Evolutionary conservation across 352 stramenopile genomes (phyloP).

Genomic region (Phytophthora brassicae): DNA sequence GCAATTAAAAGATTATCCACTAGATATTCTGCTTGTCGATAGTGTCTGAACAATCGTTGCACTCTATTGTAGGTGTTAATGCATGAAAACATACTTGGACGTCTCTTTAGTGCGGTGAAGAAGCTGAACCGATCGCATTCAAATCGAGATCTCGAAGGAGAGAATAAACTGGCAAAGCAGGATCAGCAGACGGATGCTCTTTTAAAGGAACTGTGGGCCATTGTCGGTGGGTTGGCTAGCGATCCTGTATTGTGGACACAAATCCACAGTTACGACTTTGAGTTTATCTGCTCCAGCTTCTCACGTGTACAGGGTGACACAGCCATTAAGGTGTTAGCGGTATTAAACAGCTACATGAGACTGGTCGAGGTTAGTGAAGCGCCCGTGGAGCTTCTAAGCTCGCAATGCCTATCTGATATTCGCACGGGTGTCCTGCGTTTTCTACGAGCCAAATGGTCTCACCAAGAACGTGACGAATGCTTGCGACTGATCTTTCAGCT

Average conservation of each 20-base stretch:
- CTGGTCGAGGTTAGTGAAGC: slow-evolving; percentile 47
- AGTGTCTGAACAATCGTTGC: slow-evolving; percentile 21
- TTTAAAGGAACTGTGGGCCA: slow-evolving; percentile 47
- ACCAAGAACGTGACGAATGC: slow-evolving; percentile 72
- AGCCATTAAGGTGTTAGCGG: slow-evolving; percentile 42
- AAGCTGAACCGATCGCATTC: slow-evolving; percentile 33
- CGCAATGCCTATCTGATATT: slow-evolving; percentile 58
- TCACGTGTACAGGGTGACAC: slow-evolving; percentile 34
- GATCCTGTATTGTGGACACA: slow-evolving; percentile 43
- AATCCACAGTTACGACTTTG: slow-evolving; percentile 58
- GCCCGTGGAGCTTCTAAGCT: slow-evolving; percentile 51
- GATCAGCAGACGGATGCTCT: slow-evolving; percentile 21
- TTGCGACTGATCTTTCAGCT: slow-evolving; percentile 60
- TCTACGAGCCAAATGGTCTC: slow-evolving; percentile 66
- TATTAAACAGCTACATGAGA: slow-evolving; percentile 63
- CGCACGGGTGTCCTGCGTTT: slow-evolving; percentile 62
- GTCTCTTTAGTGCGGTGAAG: slow-evolving; percentile 55
- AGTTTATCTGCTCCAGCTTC: slow-evolving; percentile 69
- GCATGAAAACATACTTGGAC: slow-evolving; percentile 42
- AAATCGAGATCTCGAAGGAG: slow-evolving; percentile 18
- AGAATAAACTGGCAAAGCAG: slow-evolving; percentile 26
- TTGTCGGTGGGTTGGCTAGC: slow-evolving; percentile 44
- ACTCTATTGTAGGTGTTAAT: slow-evolving; percentile 44
- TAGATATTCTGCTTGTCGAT: slow-evolving; percentile 25
- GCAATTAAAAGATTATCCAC: slow-evolving; percentile 13